Conservation (phyloP, 208 protist genomes). For the Wallacemonas sp. region DNA sequence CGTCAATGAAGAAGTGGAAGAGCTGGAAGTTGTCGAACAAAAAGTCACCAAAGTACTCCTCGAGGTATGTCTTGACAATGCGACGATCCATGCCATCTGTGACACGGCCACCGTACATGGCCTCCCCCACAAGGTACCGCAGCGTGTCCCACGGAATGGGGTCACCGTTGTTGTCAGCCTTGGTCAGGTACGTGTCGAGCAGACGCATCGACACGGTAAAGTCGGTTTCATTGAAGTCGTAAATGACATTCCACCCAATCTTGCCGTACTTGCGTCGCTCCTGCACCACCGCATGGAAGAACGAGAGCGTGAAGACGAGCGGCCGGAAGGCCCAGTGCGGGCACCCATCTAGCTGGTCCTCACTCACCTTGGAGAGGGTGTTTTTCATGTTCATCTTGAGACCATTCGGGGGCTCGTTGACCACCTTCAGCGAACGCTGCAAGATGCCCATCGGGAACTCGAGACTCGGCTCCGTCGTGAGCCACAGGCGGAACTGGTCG, state of each 20-base stretch:
- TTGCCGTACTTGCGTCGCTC: conserved; percentile 98
- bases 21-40: conserved; percentile 99
- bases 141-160: conserved; percentile 98
- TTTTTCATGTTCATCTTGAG: conserved; percentile 99
- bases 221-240: conserved; percentile 99
- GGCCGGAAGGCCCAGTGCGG: conserved; percentile 96
- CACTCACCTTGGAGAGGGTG: conserved; percentile 95
- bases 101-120: conserved; percentile 99
- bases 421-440: conserved; percentile 97
- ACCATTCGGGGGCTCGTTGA: conserved; percentile 99
- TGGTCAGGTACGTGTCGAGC: conserved; percentile 97
- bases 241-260: conserved; percentile 99
- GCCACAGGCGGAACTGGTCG: conserved; percentile 98
- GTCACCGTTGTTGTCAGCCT: conserved; percentile 94
- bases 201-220: conserved; percentile 97
- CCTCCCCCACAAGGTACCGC: conserved; percentile 99
- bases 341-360: conserved; percentile 94
- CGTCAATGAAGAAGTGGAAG: conserved; percentile 97
- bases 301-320: conserved; percentile 97
- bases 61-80: conserved; percentile 98
- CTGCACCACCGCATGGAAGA: conserved; percentile 99
- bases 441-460: conserved; percentile 98
- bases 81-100: conserved; percentile 98
- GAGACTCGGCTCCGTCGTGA: conserved; percentile 98
- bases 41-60: conserved; percentile 99